Evolutionary conservation across 768 basidiomycete species (phyloP), one percentile per base, ranked within the genome.

Genomic region (Amanita muscaria): DNA sequence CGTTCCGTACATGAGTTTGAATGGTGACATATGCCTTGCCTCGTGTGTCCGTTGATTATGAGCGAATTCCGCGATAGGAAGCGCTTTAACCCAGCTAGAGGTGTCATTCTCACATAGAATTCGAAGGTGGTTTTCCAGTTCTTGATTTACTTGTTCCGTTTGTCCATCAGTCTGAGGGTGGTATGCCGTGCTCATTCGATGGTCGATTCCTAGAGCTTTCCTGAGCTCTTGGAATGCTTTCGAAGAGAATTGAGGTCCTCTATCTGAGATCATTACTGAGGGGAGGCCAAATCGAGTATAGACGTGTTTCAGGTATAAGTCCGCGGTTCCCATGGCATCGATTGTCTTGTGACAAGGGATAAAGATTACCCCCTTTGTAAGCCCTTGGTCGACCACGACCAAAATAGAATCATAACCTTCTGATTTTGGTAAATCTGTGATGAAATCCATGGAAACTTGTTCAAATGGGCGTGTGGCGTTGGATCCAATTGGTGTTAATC

Each of bases 331-430:
- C 42, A 44, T 27, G 0, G 46, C 22, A 9, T 48, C 48, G 4
- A 52, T 40, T 19, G 29, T 52, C 46, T 57, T 57, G 3, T 21
- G 48, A n/a, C 40, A 46, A 15, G 55, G 50, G 5, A 55, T 45
- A 14, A 56, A 30, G 40, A 59, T 53, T 51, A 53, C 49, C 50
- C 59, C 58, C 53, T 62, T 60, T 16, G 48, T 53, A 52, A 56
- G 50, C 21, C 54, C 48, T 42, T 58, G 54, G 55, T 59, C 54
- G 36, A 62, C 55, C 30, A 59, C 46, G 39, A 49, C 44, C 42
- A 60, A 40, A 16, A 62, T 59, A 8, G 46, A 42, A 40, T 62
- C 51, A 24, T 34, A 50, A 8, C 46, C 51, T 1, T 53, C 15
- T 0, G 30, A 37, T 19, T 29, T 19, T 0, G 54, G 56, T 0